phyloP scores from a whole-genome alignment of 176 grass and related monocot species.

The Chloris gayana region DNA sequence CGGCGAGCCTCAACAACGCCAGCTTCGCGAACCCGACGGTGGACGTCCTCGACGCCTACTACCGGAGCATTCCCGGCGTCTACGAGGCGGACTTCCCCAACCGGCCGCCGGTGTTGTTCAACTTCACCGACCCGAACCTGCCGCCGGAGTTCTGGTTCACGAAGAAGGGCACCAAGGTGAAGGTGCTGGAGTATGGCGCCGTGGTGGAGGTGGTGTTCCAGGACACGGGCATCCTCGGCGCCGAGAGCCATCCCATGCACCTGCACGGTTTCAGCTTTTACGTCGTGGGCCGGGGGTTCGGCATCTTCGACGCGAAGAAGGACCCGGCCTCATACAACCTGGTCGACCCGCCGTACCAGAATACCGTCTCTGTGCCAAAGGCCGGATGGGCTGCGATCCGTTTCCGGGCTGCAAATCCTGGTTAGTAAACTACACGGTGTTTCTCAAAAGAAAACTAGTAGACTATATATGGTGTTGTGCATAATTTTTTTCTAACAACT shows the following conservation, averaged over 20 bases:
- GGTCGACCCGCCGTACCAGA: constrained; percentile 37
- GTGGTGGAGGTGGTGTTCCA: constrained; percentile 52
- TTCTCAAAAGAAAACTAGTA: no score
- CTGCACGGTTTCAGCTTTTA: constrained; percentile 46
- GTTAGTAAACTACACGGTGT: constrained; percentile 22
- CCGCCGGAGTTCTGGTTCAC: not conserved
- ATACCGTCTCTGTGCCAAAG: constrained; percentile 25
- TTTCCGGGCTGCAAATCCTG: constrained; percentile 41
- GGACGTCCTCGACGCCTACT: constrained; percentile 50
- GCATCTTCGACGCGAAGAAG: constrained; percentile 13
- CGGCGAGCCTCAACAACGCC: constrained; percentile 54
- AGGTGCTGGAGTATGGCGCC: constrained; percentile 62
- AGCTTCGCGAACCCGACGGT: constrained; percentile 25
- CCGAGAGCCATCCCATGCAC: constrained; percentile 49
- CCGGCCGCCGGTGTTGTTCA: constrained; percentile 47
- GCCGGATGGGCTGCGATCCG: constrained; percentile 42
- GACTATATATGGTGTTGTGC: not conserved
- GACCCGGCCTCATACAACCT: constrained; percentile 38
- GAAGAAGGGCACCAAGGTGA: constrained; percentile 58
- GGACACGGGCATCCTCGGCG: constrained; percentile 25
- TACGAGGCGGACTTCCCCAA: constrained; percentile 59
- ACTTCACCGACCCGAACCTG: constrained; percentile 30
- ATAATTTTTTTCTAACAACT: not conserved
- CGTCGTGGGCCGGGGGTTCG: constrained; percentile 34
- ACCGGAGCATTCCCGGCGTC: not conserved